Base-by-base conservation (phyloP, 2,329 filamentous ascomycete species). In the Aspergillus ibericus region DNA sequence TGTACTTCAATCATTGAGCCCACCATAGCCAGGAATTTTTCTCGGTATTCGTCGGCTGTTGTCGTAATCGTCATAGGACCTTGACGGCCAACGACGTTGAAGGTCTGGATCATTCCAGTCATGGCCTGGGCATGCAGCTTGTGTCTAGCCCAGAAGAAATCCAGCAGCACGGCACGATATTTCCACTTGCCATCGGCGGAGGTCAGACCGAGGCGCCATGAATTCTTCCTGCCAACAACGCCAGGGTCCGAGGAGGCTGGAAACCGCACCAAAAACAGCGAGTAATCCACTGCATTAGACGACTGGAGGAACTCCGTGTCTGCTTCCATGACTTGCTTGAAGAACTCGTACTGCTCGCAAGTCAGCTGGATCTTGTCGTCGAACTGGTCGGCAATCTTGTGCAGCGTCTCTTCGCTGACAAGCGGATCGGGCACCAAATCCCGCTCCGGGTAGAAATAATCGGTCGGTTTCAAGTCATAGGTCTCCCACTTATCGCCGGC, bases 101-200 rank as follows among this genome's bases (percentile, higher is more conserved):
- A 89, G 0, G 81, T 75, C 50, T 83, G 83, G 59, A 92, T 83
- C 35, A 91, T 72, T 0, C 83, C 81, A 0, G 88, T 90, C 82
- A 91, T 83, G 1, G 84, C 78, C 70, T 82, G 84, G 0, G 89
- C 85, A 55, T 85, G 87, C 0, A 87, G 66, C 64, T 87, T 88
- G 72, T 91, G 88, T 73, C 88, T 90, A 0, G 88, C 85, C 89
- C 89, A 92, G 77, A 92, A 91, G 75, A 92, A 92, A 72, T 92
- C 89, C 34, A 92, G 77, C 13, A 92, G 74, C 0, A 87, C 82
- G 3, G 83, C 86, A 2, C 88, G 82, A 67, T 90, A 92, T 12
- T 87, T 77, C 79, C 87, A 88, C 64, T 85, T 84, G 0, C 84
- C 84, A 66, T 90, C 85, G 0, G 81, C 77, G 9, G 87, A 88